Conservation (phyloP, 176 grass and related monocot genomes). For the Miscanthus lutarioriparius region DNA sequence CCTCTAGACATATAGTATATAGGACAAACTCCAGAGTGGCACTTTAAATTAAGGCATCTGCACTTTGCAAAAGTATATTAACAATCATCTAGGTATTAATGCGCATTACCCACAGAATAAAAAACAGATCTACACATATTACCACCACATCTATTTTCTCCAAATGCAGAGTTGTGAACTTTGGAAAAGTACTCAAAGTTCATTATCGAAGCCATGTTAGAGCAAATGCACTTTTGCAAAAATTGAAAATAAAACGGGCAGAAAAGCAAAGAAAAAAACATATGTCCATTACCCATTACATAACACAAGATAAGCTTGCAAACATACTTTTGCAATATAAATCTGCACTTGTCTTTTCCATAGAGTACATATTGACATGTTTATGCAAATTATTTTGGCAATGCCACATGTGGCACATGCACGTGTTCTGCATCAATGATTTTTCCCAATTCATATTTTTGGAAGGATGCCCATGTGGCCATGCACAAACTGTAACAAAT, state of each 20-base stretch:
- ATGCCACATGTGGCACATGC: not conserved
- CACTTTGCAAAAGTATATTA: slow-evolving; percentile 13
- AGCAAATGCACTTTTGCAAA: not conserved
- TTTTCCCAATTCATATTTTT: not conserved
- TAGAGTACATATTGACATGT: not conserved
- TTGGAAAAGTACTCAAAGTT: not conserved
- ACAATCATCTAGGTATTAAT: not conserved
- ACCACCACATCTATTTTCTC: not conserved
- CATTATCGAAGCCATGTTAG: not conserved
- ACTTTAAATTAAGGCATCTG: not conserved
- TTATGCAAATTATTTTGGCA: not conserved
- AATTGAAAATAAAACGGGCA: no score
- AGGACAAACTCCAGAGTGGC: not conserved
- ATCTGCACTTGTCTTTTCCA: not conserved
- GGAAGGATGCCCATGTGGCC: not conserved
- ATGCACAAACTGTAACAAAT: not conserved
- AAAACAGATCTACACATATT: not conserved
- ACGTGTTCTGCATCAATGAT: not conserved
- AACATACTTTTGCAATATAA: not conserved
- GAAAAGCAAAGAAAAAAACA: not conserved
- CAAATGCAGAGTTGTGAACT: not conserved
- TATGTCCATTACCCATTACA: not conserved
- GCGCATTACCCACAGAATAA: not conserved
- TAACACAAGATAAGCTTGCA: not conserved
- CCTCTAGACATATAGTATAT: not conserved